Percentiles rank a stretch among this genome's conserved stretches.
Conservation (phyloP, 345 rosid species). For the Arabis hirsuta region DNA sequence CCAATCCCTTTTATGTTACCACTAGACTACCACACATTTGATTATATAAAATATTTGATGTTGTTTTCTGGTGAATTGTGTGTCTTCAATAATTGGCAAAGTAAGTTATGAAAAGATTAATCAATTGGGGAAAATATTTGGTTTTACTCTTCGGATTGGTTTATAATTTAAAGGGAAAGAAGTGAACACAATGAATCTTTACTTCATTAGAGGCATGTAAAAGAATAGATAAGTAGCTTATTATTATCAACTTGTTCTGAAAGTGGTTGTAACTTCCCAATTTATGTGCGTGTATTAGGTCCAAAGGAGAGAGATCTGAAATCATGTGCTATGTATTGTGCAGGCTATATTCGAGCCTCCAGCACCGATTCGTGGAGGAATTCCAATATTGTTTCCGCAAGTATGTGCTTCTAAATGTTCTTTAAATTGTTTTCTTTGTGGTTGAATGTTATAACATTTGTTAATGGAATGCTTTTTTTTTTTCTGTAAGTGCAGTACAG, state of each 20-base stretch:
- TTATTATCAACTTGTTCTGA: background rate
- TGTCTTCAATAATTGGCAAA: background rate
- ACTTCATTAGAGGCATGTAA: background rate
- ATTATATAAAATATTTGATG: no score
- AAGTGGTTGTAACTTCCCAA: background rate
- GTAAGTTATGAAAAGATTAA: background rate
- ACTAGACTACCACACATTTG: no score
- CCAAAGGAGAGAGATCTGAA: conserved; percentile 9
- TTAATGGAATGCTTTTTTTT: conserved; percentile 17
- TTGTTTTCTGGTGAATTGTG: background rate
- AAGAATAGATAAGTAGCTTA: background rate
- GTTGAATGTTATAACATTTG: conserved; percentile 16
- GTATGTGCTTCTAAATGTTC: conserved; percentile 48
- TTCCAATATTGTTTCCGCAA: conserved; percentile 91
- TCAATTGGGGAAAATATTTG: background rate
- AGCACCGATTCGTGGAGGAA: conserved; percentile 87
- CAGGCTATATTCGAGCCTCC: conserved; percentile 74
- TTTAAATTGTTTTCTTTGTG: conserved; percentile 4
- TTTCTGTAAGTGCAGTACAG: conserved; percentile 58
- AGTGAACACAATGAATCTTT: background rate
- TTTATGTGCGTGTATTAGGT: background rate
- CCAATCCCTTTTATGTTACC: no score
- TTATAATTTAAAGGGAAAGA: background rate
- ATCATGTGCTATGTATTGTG: conserved; percentile 30
- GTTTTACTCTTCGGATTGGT: background rate